A percentile compares a stretch with the other conserved stretches of the same genome.
Evolutionary conservation across 768 basidiomycete species (phyloP).

Genomic region (Boletus insuetus): DNA sequence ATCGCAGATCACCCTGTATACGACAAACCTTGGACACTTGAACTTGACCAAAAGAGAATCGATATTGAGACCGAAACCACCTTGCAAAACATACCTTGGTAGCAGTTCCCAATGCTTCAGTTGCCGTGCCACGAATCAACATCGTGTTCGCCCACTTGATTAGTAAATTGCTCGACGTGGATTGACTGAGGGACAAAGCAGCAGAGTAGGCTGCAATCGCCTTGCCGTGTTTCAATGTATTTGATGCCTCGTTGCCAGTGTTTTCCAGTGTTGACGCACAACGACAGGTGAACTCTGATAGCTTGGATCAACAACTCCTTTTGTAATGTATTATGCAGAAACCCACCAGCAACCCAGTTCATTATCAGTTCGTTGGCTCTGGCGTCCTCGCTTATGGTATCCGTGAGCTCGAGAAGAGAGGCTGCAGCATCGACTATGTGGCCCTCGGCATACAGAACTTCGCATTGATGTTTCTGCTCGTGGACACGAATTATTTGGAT

Average conservation of each 20-base stretch:
- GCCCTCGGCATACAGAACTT: background rate
- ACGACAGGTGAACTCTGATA: background rate
- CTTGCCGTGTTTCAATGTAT: background rate
- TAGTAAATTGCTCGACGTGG: background rate
- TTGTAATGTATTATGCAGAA: background rate
- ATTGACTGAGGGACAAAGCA: background rate
- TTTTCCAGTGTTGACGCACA: background rate
- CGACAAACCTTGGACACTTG: background rate
- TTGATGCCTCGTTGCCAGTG: background rate
- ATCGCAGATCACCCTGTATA: background rate
- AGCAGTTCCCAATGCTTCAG: background rate
- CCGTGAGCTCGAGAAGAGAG: background rate
- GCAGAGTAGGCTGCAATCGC: background rate
- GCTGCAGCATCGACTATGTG: background rate
- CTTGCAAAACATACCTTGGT: background rate
- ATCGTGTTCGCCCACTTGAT: background rate
- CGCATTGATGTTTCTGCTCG: background rate
- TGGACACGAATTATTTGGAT: background rate
- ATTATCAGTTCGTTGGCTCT: background rate
- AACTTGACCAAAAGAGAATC: background rate
- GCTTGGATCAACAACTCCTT: background rate
- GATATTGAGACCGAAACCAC: background rate
- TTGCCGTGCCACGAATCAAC: background rate
- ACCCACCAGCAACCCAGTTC: conserved; percentile 4
- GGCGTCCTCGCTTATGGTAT: background rate